phyloP scores from a whole-genome alignment of 331 rosid species.

The Quercus phellos region DNA sequence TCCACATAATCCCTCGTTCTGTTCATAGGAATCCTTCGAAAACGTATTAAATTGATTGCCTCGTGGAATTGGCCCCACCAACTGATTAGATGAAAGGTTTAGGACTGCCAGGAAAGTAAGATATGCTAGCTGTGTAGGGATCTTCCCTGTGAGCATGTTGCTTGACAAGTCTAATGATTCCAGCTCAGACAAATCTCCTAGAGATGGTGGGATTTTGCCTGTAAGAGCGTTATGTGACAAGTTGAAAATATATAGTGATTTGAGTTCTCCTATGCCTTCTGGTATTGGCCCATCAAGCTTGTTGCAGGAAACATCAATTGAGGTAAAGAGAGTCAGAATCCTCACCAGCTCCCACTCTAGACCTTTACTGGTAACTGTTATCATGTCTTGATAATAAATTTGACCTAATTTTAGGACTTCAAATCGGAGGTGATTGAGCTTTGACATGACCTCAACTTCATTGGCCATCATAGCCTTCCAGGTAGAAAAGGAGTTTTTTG shows the following conservation, averaged over 20 bases:
- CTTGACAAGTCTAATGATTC: constrained; percentile 64
- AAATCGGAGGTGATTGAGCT: constrained; percentile 11
- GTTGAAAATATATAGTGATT: no score
- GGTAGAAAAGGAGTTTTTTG: background rate
- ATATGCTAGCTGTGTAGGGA: constrained; percentile 31
- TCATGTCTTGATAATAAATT: constrained; percentile 43
- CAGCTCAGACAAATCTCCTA: constrained; percentile 35
- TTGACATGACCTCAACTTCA: background rate
- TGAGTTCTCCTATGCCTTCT: background rate
- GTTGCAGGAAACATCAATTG: constrained; percentile 62
- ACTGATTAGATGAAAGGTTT: constrained; percentile 41
- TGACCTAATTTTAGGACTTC: background rate
- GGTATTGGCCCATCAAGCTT: constrained; percentile 27
- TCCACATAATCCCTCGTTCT: no score
- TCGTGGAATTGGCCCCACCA: constrained; percentile 19
- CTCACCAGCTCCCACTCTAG: constrained; percentile 36
- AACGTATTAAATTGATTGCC: background rate
- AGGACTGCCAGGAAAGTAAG: constrained; percentile 46
- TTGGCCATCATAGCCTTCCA: constrained; percentile 23
- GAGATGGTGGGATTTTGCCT: background rate
- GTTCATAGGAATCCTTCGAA: background rate
- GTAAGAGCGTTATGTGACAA: no score
- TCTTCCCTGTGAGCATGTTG: constrained; percentile 40
- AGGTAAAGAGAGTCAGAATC: constrained; percentile 48
- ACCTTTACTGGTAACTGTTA: constrained; percentile 54